phyloP scores from a whole-genome alignment of 2,329 filamentous ascomycete species.

The Ophiostoma fasciatum region DNA sequence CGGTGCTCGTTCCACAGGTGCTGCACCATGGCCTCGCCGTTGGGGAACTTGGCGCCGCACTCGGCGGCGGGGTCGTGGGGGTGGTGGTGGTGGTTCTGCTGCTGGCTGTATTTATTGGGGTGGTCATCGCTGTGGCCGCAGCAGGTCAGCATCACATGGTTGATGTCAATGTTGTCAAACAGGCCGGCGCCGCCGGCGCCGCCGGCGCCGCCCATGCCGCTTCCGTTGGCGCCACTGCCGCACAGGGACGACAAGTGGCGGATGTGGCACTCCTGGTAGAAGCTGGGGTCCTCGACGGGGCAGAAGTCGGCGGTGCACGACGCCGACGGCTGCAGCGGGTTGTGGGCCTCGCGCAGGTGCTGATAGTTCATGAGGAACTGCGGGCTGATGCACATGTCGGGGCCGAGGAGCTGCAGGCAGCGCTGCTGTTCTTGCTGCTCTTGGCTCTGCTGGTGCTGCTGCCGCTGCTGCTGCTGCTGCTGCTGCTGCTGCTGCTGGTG shows the following conservation, averaged over 20 bases:
- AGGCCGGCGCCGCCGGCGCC: too few relatives aligned
- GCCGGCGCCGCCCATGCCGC: too few relatives aligned
- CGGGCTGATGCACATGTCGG: slow-evolving; percentile 11
- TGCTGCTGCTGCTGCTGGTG: slow-evolving; percentile 3
- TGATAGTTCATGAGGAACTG: slow-evolving; percentile 12
- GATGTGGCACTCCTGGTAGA: slow-evolving; percentile 13
- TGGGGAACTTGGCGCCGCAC: slow-evolving; percentile 12
- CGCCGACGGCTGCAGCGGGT: slow-evolving; percentile 10
- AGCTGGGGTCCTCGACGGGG: slow-evolving; percentile 12
- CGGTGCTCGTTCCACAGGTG: slow-evolving; percentile 12
- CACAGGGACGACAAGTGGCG: slow-evolving; percentile 2
- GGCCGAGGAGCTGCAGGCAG: slow-evolving; percentile 4
- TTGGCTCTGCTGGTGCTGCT: background rate
- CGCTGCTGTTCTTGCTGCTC: background rate
- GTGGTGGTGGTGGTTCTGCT: background rate
- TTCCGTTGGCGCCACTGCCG: too few relatives aligned
- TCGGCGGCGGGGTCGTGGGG: slow-evolving; percentile 4
- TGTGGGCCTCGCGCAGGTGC: slow-evolving; percentile 11
- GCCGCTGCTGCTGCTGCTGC: slow-evolving; percentile 1
- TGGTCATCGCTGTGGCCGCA: background rate
- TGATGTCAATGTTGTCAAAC: slow-evolving; percentile 9
- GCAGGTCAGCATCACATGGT: slow-evolving; percentile 3
- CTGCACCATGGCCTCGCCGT: slow-evolving; percentile 12
- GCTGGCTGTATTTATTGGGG: too few relatives aligned
- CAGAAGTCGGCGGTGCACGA: slow-evolving; percentile 9